Evolutionary conservation across 1,284 basidiomycete species (phyloP), one percentile per base, ranked within the genome.

Genomic region (Naganishia sp.): DNA sequence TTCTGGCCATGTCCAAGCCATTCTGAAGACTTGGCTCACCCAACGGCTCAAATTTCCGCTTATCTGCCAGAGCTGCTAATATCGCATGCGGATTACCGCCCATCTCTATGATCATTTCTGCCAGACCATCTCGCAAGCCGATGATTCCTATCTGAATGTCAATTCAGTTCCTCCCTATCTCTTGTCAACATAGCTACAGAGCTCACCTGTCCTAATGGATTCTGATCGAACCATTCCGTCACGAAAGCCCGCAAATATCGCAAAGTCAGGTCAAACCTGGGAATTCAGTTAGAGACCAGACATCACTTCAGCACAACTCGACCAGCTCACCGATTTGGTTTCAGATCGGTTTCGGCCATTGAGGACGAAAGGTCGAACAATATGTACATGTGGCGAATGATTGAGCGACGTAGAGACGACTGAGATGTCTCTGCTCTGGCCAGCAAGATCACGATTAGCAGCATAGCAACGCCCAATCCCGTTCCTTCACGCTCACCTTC

Each of bases 171-270:
- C 25, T 47, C 25, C 15, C 28, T 2, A 45, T 52, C 10, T 31
- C 23, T 39, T 15, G 28, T 13, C 1, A n/a, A 28, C 25, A 13
- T n/a, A 3, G 13, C 6, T n/a, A 43, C 23, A n/a, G 9, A 10
- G 7, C 10, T 47, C 25, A 71, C 71, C 79, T 99, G 95, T n/a
- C 95, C 94, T 21, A 99, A 84, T 0, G 95, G 95, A 74, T 99
- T 99, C 81, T 99, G 96, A 80, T 99, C 96, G 79, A 98, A 99
- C 92, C 95, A 99, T 77, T 99, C 95, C 9, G 85, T 83, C 25
- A 98, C 85, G 72, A 99, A 99, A 70, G 92, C 89, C 64, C 91
- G 85, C 18, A 92, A 85, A 75, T 94, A 95, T 73, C 93, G 88
- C 46, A 99, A 80, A 69, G 88, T 89, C 49, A 98, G 80, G 73